Conservation (phyloP, 1,284 basidiomycete species). For the Papiliotrema nemorosa region DNA sequence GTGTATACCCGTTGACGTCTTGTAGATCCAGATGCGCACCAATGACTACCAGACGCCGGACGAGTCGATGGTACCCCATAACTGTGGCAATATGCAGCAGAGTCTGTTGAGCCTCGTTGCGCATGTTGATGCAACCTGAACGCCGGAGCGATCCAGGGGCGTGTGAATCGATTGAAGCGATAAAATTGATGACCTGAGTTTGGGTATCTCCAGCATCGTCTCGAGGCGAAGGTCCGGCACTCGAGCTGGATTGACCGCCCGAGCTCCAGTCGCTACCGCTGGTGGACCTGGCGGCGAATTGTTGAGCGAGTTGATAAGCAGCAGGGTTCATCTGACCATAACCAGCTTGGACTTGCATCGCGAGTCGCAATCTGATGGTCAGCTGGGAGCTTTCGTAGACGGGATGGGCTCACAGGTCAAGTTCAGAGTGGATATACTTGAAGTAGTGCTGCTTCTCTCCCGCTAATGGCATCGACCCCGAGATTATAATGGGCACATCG, state of each 20-base stretch:
- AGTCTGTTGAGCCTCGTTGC: constrained; percentile 65
- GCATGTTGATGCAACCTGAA: constrained; percentile 62
- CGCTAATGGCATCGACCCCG: constrained; percentile 51
- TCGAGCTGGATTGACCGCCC: constrained; percentile 25
- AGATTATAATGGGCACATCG: constrained; percentile 81
- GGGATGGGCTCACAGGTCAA: constrained; percentile 31
- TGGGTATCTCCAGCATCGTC: constrained; percentile 1
- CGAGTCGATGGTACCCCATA: constrained; percentile 71
- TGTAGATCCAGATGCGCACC: constrained; percentile 76
- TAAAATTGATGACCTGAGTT: constrained; percentile 69
- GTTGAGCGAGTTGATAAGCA: constrained; percentile 37
- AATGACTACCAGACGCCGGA: constrained; percentile 66
- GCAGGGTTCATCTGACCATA: constrained; percentile 30
- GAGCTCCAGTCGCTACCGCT: constrained; percentile 27
- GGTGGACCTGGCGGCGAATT: constrained; percentile 13
- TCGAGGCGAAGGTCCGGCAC: constrained; percentile 17
- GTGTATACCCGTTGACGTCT: constrained; percentile 86
- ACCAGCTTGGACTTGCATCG: constrained; percentile 36
- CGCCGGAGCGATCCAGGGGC: constrained; percentile 43
- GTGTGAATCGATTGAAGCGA: constrained; percentile 48
- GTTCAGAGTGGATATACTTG: constrained; percentile 38
- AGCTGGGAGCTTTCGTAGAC: constrained; percentile 1
- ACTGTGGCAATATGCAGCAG: constrained; percentile 83
- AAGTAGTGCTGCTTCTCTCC: constrained; percentile 31
- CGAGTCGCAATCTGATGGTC: constrained; percentile 35